Percentiles rank a stretch among this genome's conserved stretches.
Conservation (phyloP, 2,329 filamentous ascomycete genomes). For the Penicillium polonicum region DNA sequence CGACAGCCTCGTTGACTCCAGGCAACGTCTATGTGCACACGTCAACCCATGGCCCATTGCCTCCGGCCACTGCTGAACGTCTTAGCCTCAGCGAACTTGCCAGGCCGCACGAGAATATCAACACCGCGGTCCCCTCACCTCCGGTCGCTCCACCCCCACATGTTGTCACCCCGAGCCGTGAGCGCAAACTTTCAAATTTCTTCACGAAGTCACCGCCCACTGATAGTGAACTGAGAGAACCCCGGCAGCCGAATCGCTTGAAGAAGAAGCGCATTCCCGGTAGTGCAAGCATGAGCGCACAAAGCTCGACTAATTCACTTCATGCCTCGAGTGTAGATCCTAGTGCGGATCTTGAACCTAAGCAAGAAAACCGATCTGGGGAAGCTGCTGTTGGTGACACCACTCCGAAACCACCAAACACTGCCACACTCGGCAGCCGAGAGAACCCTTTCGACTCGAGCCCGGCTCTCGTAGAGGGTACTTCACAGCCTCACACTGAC, state of each 20-base stretch:
- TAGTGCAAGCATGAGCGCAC: slow-evolving; percentile 79
- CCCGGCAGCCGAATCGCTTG: slow-evolving; percentile 80
- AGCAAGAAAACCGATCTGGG: slow-evolving; percentile 21
- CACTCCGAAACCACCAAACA: slow-evolving; percentile 36
- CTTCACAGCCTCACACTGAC: slow-evolving; percentile 45
- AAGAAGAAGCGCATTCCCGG: slow-evolving; percentile 80
- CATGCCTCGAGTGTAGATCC: slow-evolving; percentile 47
- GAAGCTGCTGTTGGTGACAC: slow-evolving; percentile 29
- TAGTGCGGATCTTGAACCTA: slow-evolving; percentile 32
- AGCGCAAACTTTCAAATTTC: slow-evolving; percentile 66
- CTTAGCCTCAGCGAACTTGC: slow-evolving; percentile 16
- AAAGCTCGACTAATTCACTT: slow-evolving; percentile 85
- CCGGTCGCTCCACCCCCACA: slow-evolving; percentile 40
- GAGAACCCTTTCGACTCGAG: slow-evolving; percentile 26
- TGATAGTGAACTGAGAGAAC: slow-evolving; percentile 57
- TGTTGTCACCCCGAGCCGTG: slow-evolving; percentile 59
- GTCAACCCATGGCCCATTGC: slow-evolving; percentile 34
- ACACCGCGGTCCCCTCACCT: slow-evolving; percentile 45
- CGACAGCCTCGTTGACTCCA: slow-evolving; percentile 16
- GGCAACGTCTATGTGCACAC: slow-evolving; percentile 32
- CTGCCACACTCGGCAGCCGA: slow-evolving; percentile 31
- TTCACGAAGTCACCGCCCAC: slow-evolving; percentile 67
- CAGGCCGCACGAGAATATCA: slow-evolving; percentile 44
- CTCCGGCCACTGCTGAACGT: slow-evolving; percentile 21
- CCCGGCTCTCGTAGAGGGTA: slow-evolving; percentile 38